These are phyloP conservation scores for Cryptococcus floricola DNA, from an alignment of 1,284 basidiomycete species.

Conservation along the genomic window DNA sequence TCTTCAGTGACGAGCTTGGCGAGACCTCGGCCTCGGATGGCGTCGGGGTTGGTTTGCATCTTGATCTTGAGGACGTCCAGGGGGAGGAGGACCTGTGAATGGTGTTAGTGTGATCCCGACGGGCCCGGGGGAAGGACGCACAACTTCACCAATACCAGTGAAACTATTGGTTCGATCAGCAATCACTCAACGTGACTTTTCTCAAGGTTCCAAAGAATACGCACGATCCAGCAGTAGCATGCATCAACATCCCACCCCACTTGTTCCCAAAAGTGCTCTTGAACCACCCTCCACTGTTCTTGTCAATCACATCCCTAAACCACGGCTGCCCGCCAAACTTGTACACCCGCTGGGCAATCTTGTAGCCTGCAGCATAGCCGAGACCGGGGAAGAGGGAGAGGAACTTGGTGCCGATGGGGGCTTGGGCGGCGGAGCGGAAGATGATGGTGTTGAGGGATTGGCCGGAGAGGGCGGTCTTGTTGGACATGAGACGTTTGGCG, in stretches of 20 bases:
- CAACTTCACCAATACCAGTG: slow-evolving; percentile 96
- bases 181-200: not conserved
- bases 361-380: slow-evolving; percentile 97
- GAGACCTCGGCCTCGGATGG: slow-evolving; percentile 87
- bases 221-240: slow-evolving; percentile 87
- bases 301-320: slow-evolving; percentile 87
- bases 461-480: slow-evolving; percentile 73
- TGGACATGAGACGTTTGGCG: slow-evolving; percentile 96
- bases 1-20: slow-evolving; percentile 88
- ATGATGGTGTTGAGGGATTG: slow-evolving; percentile 68
- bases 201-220: slow-evolving; percentile 18
- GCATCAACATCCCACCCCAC: slow-evolving; percentile 92
- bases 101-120: not conserved
- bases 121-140: slow-evolving; percentile 49
- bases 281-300: slow-evolving; percentile 71
- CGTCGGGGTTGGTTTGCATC: slow-evolving; percentile 94
- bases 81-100: slow-evolving; percentile 67
- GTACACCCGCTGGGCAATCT: slow-evolving; percentile 87
- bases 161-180: slow-evolving; percentile 55
- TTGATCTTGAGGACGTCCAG: slow-evolving; percentile 98
- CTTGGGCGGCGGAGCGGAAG: slow-evolving; percentile 78
- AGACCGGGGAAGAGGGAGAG: slow-evolving; percentile 94
- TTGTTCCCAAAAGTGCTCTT: slow-evolving; percentile 87
- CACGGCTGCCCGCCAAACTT: slow-evolving; percentile 99
- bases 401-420: slow-evolving; percentile 67